Conservation (phyloP, 176 grass and related monocot species). For the Bonia amplexicaulis region DNA sequence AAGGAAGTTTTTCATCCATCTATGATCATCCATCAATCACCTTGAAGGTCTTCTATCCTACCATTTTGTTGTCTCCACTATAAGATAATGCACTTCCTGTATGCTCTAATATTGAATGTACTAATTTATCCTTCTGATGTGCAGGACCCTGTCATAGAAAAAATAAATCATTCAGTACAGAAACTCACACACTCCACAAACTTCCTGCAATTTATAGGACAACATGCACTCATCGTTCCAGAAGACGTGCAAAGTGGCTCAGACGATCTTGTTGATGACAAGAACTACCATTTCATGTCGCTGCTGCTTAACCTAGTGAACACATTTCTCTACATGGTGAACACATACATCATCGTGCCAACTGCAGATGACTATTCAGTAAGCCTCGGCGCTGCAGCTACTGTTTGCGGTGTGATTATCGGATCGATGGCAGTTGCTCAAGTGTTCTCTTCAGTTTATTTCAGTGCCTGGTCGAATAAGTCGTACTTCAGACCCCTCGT, state of each 20-base stretch:
- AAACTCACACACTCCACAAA: slow-evolving; percentile 80
- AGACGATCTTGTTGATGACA: slow-evolving; percentile 52
- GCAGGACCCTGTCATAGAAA: slow-evolving; percentile 89
- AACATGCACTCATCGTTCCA: slow-evolving; percentile 68
- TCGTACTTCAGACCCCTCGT: slow-evolving; percentile 89
- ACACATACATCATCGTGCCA: slow-evolving; percentile 96
- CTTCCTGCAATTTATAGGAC: slow-evolving; percentile 80
- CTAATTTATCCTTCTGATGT: slow-evolving; percentile 7
- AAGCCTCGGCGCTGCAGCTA: slow-evolving; percentile 90
- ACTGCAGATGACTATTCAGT: slow-evolving; percentile 91
- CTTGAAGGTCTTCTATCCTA: slow-evolving; percentile 47
- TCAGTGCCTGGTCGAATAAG: slow-evolving; percentile 92
- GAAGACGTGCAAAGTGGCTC: slow-evolving; percentile 40
- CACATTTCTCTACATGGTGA: slow-evolving; percentile 90
- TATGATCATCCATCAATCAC: slow-evolving; percentile 79
- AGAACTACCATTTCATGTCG: slow-evolving; percentile 73
- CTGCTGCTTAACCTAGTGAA: slow-evolving; percentile 75
- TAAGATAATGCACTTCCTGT: neutral
- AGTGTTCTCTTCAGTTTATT: slow-evolving; percentile 98
- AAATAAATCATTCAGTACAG: slow-evolving; percentile 91
- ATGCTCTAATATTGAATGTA: neutral
- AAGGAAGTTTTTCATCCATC: slow-evolving; percentile 70
- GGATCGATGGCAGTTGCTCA: slow-evolving; percentile 97
- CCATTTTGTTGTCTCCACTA: neutral
- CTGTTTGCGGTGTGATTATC: slow-evolving; percentile 90